A percentile compares a stretch with the other conserved stretches of the same genome.
These are phyloP conservation scores for Beverwykella pulmonaria DNA, from an alignment of 495 filamentous ascomycete genomes.

Conservation along the genomic window DNA sequence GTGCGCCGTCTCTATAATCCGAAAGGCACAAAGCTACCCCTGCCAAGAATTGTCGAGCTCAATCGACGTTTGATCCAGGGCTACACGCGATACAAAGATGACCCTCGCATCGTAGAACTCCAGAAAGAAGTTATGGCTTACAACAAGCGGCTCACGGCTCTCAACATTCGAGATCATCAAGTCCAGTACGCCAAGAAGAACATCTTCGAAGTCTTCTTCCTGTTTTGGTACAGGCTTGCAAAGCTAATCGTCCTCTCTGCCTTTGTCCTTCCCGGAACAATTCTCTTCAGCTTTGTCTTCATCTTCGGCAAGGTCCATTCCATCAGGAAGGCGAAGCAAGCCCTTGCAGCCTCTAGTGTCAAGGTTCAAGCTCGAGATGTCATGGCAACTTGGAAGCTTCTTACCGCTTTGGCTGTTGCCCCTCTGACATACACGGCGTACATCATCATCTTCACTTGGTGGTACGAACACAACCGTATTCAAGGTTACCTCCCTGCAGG, in stretches of 20 bases:
- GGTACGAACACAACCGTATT: slow-evolving; percentile 78
- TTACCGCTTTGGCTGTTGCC: slow-evolving; percentile 86
- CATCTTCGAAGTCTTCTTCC: slow-evolving; percentile 70
- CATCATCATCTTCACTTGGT: slow-evolving; percentile 70
- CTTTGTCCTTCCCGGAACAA: slow-evolving; percentile 80
- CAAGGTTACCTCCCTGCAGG: slow-evolving; percentile 77
- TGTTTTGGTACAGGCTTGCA: slow-evolving; percentile 74
- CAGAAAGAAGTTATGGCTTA: slow-evolving; percentile 80
- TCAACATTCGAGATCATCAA: slow-evolving; percentile 93
- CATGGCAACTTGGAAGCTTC: slow-evolving; percentile 97
- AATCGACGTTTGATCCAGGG: slow-evolving; percentile 91
- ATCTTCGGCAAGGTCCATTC: slow-evolving; percentile 85
- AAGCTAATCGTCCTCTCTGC: slow-evolving; percentile 77
- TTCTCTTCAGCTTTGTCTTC: slow-evolving; percentile 92
- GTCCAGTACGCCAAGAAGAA: slow-evolving; percentile 89
- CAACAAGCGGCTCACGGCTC: slow-evolving; percentile 81
- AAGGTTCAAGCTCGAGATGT: slow-evolving; percentile 94
- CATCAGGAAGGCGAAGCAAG: slow-evolving; percentile 85
- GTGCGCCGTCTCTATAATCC: slow-evolving; percentile 92
- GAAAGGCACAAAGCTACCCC: slow-evolving; percentile 87
- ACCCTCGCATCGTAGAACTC: slow-evolving; percentile 78
- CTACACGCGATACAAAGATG: slow-evolving; percentile 90
- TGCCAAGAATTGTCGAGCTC: slow-evolving; percentile 93
- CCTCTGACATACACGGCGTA: slow-evolving; percentile 85
- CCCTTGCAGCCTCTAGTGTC: slow-evolving; percentile 87